These are phyloP conservation scores for Dendrobium nobile DNA, from an alignment of 106 monocot genomes.

Conservation along the genomic window DNA sequence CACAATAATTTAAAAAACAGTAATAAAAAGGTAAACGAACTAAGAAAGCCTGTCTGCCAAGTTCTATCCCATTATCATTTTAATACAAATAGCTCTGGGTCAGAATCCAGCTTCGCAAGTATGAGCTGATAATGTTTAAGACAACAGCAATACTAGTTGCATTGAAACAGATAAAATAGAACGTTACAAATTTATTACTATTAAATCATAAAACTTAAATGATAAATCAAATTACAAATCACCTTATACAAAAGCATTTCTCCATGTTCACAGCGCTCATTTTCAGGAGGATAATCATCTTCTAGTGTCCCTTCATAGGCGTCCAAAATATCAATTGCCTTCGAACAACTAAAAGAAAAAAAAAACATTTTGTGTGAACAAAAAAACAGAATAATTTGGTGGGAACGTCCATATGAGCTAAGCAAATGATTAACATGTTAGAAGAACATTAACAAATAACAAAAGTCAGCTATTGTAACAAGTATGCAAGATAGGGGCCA, in stretches of 20 bases:
- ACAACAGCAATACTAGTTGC: background rate
- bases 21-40: background rate
- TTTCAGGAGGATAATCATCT: slow-evolving; percentile 95
- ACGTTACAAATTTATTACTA: background rate
- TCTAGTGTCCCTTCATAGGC: slow-evolving; percentile 96
- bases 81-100: background rate
- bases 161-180: background rate
- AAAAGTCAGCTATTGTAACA: background rate
- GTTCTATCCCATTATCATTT: background rate
- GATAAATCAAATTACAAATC: slow-evolving; percentile 7
- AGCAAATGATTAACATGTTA: background rate
- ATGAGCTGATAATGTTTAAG: background rate
- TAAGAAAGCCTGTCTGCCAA: background rate
- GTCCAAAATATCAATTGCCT: slow-evolving; percentile 90
- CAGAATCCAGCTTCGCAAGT: background rate
- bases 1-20: background rate
- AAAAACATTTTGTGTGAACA: slow-evolving; percentile 4
- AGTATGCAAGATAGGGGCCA: background rate
- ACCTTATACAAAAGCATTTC: slow-evolving; percentile 99
- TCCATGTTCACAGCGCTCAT: slow-evolving; percentile 90
- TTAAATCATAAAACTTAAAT: slow-evolving; percentile 3
- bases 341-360: slow-evolving; percentile 47
- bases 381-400: background rate
- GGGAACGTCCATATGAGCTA: background rate
- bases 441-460: background rate